Evolutionary conservation across 1,284 basidiomycete species (phyloP).

Genomic region (Malassezia obtusa): DNA sequence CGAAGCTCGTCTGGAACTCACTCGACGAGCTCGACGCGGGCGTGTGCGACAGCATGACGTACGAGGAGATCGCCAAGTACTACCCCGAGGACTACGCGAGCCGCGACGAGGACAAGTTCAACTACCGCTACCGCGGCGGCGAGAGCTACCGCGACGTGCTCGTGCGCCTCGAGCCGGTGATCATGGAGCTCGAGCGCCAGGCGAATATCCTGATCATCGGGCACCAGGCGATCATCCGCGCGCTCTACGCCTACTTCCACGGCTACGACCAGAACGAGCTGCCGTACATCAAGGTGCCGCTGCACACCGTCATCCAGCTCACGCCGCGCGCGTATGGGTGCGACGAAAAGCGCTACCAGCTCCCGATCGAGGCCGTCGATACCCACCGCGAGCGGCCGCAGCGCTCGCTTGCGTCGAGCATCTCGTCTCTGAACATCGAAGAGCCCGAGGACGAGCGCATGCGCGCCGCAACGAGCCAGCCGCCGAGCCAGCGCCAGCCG

Average conservation of each 20-base stretch:
- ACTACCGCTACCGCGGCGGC: slow-evolving; percentile 84
- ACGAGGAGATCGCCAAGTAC: slow-evolving; percentile 85
- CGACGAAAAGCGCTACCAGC: slow-evolving; percentile 74
- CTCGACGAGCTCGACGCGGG: slow-evolving; percentile 96
- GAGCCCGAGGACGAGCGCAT: background rate
- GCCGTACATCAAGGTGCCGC: slow-evolving; percentile 77
- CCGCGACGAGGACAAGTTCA: slow-evolving; percentile 98
- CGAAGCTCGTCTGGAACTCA: slow-evolving; percentile 95
- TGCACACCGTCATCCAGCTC: slow-evolving; percentile 94
- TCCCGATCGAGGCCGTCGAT: slow-evolving; percentile 47
- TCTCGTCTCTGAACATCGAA: background rate
- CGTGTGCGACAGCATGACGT: slow-evolving; percentile 99
- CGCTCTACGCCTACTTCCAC: slow-evolving; percentile 80
- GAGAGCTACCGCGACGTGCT: slow-evolving; percentile 88
- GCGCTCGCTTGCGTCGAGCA: background rate
- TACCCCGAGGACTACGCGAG: slow-evolving; percentile 99
- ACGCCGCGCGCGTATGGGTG: slow-evolving; percentile 98
- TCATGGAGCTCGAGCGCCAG: slow-evolving; percentile 96
- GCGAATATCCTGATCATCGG: slow-evolving; percentile 95
- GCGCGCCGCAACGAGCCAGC: background rate
- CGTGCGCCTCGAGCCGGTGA: slow-evolving; percentile 89
- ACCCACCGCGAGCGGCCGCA: slow-evolving; percentile 41
- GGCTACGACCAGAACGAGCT: slow-evolving; percentile 82
- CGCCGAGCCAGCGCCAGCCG: background rate
- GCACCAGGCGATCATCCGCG: slow-evolving; percentile 60